Evolutionary conservation across 768 basidiomycete genomes (phyloP).

Genomic region (Xerocomus spinulosus): DNA sequence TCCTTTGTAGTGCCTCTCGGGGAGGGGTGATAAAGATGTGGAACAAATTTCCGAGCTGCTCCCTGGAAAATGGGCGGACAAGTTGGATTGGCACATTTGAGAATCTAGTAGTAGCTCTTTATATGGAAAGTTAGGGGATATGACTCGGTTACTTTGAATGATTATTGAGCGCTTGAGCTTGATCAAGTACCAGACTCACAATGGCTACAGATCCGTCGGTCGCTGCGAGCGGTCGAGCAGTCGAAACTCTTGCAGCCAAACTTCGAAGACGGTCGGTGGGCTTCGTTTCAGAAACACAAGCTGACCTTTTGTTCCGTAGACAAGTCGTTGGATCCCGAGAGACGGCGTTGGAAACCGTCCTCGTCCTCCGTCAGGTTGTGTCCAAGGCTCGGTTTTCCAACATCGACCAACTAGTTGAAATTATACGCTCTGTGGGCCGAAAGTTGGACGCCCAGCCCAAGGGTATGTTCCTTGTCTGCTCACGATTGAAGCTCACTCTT

Average conservation of each 20-base stretch:
- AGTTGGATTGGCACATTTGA: constrained; percentile 85
- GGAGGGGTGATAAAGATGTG: constrained; percentile 97
- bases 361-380: constrained; percentile 85
- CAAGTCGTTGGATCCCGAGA: constrained; percentile 89
- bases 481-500: constrained; percentile 2
- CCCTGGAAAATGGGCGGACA: constrained; percentile 91
- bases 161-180: no score
- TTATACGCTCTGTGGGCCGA: constrained; percentile 76
- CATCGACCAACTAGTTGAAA: constrained; percentile 77
- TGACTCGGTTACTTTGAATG: constrained; percentile 26
- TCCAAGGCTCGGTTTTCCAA: constrained; percentile 81
- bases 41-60: constrained; percentile 92
- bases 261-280: constrained; percentile 64
- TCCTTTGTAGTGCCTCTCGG: constrained; percentile 72
- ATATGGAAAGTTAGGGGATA: constrained; percentile 17
- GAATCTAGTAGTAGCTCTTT: background rate
- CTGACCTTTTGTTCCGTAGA: constrained; percentile 37
- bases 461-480: constrained; percentile 46
- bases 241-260: constrained; percentile 66
- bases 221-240: constrained; percentile 49
- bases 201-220: constrained; percentile 42
- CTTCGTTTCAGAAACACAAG: constrained; percentile 34
- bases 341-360: constrained; percentile 84
- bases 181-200: background rate
- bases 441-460: constrained; percentile 91